Evolutionary conservation across 2,329 filamentous ascomycete species (phyloP), one percentile per base, ranked within the genome.

Genomic region (Fusarium ambrosium): DNA sequence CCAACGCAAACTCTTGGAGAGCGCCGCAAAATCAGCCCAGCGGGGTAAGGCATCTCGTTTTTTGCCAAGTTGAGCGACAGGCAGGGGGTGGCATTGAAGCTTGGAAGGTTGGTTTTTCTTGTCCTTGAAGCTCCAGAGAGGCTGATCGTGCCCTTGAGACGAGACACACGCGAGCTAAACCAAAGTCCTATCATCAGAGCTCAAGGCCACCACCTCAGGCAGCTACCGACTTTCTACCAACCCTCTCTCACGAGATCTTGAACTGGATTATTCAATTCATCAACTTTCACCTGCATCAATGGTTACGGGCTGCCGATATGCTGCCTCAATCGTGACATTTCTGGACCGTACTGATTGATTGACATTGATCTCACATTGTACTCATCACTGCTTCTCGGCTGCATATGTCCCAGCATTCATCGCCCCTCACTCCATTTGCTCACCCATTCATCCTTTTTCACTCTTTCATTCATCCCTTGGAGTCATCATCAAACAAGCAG

Each of bases 1-100:
- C 56, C 56, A 60, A 29, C 16, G 14, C 36, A 60, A 29, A 27
- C 24, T 29, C 24, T 51, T 51, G 45, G 45, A 29, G 24, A 18
- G 45, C 45, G 24, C 36, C 56, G 22, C 34, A 24, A 20, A 61
- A 43, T 61, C 37, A 61, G 58, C 58, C 58, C 37, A 41, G 58
- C 58, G 58, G 58, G 58, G 58, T 61, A 58, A 32, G 48, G 48
- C 48, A 32, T 32, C 48, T 20, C 27, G 18, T 13, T 32, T 20
- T 53, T 55, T 53, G 14, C 37, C 36, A 27, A 34, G 51, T 55
- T 55, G 20, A 18, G 34, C 48, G 32, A 36, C n/a, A 4, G 53
- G 29, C 53, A 58, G 53, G 53, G 20, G 27, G 27, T 45, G 20
- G 20, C 51, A 36, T 56, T 6, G 29, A 56, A 56, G 29, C 51